Evolutionary conservation across 805 yeast species (phyloP).

Genomic region (Candida ponderosae): DNA sequence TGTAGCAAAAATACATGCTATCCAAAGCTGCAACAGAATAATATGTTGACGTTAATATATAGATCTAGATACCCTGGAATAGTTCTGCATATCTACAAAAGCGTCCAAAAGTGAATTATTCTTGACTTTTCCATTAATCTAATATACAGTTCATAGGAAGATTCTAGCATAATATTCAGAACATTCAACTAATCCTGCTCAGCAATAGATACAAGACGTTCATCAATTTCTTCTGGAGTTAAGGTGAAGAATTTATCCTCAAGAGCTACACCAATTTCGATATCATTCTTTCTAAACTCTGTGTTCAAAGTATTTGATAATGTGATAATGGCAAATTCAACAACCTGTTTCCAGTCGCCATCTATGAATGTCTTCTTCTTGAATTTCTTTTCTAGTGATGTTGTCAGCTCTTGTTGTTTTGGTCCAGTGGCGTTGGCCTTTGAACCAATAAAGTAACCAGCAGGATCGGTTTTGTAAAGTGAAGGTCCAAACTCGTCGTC

Average conservation of each 20-base stretch:
- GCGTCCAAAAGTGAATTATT: too few relatives aligned
- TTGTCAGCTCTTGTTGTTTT: conserved; percentile 91
- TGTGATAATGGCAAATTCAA: conserved; percentile 82
- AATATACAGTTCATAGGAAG: too few relatives aligned
- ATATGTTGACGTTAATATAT: too few relatives aligned
- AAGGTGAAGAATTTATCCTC: conserved; percentile 62
- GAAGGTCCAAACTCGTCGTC: conserved; percentile 90
- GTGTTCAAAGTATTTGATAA: conserved; percentile 83
- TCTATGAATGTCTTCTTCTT: conserved; percentile 62
- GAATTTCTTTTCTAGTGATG: conserved; percentile 82
- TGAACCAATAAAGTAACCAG: conserved; percentile 88
- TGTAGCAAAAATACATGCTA: too few relatives aligned
- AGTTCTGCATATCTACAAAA: too few relatives aligned
- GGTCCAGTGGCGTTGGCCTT: conserved; percentile 95
- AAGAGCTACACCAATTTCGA: conserved; percentile 88
- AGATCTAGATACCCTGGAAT: too few relatives aligned
- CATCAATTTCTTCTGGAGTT: conserved; percentile 85
- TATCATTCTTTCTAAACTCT: conserved; percentile 88
- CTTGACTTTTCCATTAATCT: too few relatives aligned
- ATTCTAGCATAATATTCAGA: too few relatives aligned
- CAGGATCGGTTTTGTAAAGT: conserved; percentile 92
- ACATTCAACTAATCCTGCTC: conserved; percentile 94
- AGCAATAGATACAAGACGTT: conserved; percentile 87
- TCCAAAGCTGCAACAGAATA: too few relatives aligned
- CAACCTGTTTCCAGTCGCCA: conserved; percentile 85